phyloP scores from a whole-genome alignment of 2,329 filamentous ascomycete genomes.

The Sclerotiophoma versabilis region DNA sequence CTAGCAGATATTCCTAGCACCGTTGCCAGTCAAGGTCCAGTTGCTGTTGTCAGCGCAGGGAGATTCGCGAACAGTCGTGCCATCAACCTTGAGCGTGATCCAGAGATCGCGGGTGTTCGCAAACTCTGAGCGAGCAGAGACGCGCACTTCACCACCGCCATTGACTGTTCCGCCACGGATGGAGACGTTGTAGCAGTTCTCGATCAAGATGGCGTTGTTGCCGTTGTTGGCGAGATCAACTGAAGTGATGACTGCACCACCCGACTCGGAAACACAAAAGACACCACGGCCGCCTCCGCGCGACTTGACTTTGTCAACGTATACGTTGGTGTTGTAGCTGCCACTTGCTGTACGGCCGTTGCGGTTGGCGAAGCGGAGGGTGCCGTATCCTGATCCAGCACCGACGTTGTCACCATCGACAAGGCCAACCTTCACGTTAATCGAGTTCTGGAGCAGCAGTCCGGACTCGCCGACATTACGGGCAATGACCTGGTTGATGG shows the following conservation, averaged over 20 bases:
- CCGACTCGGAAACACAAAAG: slow-evolving; percentile 65
- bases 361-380: slow-evolving; percentile 64
- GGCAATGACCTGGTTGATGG: slow-evolving; percentile 61
- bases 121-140: slow-evolving; percentile 63
- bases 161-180: slow-evolving; percentile 61
- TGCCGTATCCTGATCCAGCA: slow-evolving; percentile 62
- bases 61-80: slow-evolving; percentile 60
- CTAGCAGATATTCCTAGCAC: slow-evolving; percentile 30
- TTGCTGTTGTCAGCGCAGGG: slow-evolving; percentile 61
- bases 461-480: slow-evolving; percentile 64
- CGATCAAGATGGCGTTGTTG: slow-evolving; percentile 64
- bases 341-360: slow-evolving; percentile 61
- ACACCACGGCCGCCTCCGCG: slow-evolving; percentile 64
- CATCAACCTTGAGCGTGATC: slow-evolving; percentile 59
- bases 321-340: slow-evolving; percentile 61
- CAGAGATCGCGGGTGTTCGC: slow-evolving; percentile 61
- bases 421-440: slow-evolving; percentile 60
- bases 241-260: slow-evolving; percentile 58
- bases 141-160: slow-evolving; percentile 63
- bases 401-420: slow-evolving; percentile 65
- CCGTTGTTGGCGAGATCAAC: slow-evolving; percentile 62
- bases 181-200: slow-evolving; percentile 65
- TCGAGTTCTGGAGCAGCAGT: slow-evolving; percentile 62
- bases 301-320: slow-evolving; percentile 61
- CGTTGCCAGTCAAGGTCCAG: slow-evolving; percentile 59